Percentiles rank a stretch among this genome's conserved stretches.
Evolutionary conservation across 1,284 basidiomycete species (phyloP).

Genomic region (Pisolithus thermaeus): DNA sequence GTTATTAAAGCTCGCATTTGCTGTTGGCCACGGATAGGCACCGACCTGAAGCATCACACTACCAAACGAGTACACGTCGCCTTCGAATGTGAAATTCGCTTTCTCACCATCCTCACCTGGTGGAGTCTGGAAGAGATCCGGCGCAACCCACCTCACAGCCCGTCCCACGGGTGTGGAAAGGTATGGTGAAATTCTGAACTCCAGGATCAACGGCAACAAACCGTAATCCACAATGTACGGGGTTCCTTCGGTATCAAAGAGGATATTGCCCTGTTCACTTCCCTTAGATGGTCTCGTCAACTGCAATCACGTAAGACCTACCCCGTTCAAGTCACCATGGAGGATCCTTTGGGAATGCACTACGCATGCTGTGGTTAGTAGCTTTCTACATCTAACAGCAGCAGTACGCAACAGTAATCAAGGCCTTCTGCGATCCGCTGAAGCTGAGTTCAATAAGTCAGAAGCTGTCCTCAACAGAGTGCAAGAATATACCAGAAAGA

Average conservation of each 20-base stretch:
- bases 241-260: neutral
- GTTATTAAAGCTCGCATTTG: neutral
- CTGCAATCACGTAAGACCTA: neutral
- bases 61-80: conserved; percentile 5
- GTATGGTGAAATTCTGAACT: conserved; percentile 19
- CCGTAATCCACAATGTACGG: conserved; percentile 22
- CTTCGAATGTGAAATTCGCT: neutral
- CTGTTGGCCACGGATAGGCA: neutral
- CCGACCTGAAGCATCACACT: conserved; percentile 5
- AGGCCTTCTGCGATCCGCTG: conserved; percentile 3
- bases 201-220: conserved; percentile 23
- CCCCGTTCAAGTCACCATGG: neutral
- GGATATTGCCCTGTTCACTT: conserved; percentile 1
- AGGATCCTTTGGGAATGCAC: neutral
- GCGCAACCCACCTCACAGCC: conserved; percentile 27
- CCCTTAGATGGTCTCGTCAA: neutral
- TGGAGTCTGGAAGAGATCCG: conserved; percentile 17
- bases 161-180: conserved; percentile 21
- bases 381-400: neutral
- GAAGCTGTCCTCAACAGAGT: neutral
- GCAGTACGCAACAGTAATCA: neutral
- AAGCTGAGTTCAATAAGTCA: neutral
- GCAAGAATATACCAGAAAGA: neutral
- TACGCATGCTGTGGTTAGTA: neutral
- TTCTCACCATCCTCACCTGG: neutral